A percentile compares a stretch with the other conserved stretches of the same genome.
Conservation (phyloP, 2,329 filamentous ascomycete genomes). For the Pseudogymnoascus sp. region DNA sequence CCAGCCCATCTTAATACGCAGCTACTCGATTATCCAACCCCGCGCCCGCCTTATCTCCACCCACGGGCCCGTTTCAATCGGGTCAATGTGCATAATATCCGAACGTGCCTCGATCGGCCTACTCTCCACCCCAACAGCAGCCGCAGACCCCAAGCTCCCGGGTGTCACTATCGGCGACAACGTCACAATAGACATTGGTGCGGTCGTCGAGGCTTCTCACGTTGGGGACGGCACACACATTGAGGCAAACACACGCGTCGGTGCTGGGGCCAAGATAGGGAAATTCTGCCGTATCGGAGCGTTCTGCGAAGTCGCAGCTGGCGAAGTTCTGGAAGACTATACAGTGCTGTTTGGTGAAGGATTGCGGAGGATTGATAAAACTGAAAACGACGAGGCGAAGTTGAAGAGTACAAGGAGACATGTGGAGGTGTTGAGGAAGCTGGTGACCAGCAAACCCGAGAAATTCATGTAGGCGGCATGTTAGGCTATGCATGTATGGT, state of each 20-base stretch:
- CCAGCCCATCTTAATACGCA: constrained; percentile 68
- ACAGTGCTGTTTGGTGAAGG: constrained; percentile 63
- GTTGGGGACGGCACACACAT: constrained; percentile 47
- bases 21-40: constrained; percentile 78
- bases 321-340: constrained; percentile 53
- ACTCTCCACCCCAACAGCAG: constrained; percentile 24
- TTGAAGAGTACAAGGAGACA: constrained; percentile 57
- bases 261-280: constrained; percentile 52
- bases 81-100: constrained; percentile 71
- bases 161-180: constrained; percentile 49
- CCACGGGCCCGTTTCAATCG: constrained; percentile 69
- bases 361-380: constrained; percentile 46
- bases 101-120: constrained; percentile 55
- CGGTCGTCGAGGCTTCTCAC: constrained; percentile 45
- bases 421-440: constrained; percentile 55
- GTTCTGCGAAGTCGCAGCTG: constrained; percentile 48
- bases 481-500: background rate
- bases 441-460: constrained; percentile 56
- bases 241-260: constrained; percentile 51
- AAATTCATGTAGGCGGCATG: constrained; percentile 35
- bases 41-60: constrained; percentile 71
- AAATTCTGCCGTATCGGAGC: constrained; percentile 65
- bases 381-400: constrained; percentile 53
- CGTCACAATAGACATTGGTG: constrained; percentile 52
- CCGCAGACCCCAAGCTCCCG: constrained; percentile 16